Base-by-base conservation (phyloP, 2,329 filamentous ascomycete genomes). In the Thermothelomyces thermophilus region DNA sequence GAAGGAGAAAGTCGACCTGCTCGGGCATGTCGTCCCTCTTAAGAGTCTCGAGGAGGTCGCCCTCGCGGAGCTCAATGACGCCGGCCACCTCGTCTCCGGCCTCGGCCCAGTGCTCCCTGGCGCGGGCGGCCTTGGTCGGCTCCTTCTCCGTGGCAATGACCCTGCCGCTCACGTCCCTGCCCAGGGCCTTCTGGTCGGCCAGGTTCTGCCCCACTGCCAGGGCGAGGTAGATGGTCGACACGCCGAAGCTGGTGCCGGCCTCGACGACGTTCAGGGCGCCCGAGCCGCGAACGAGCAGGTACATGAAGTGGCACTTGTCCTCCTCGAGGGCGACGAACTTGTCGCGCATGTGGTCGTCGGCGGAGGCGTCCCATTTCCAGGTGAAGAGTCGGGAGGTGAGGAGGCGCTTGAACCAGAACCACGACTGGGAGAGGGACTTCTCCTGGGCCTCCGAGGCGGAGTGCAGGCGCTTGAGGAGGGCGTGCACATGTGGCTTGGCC, bases 121-220 rank as follows among this genome's bases (percentile, higher is more conserved):
- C 80, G 42, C 60, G 63, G 3, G 56, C 64, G 0, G 77, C 77
- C 63, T 83, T 84, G 5, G 57, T 61, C 0, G 66, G 60, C 60
- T 84, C 80, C 22, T 80, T 74, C 63, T 84, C 80, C 0, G 80
- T 84, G 0, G 73, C 80, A 58, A 83, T 76, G 0, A 84, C 79
- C 34, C 57, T 70, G 0, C 70, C 74, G 1, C 31, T 35, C 2
- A 50, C 48, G 5, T 4, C 28, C 24, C 8, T 37, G 5, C 43
- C 43, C 10, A 17, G 14, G 1, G 28, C 41, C 44, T 6, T 44
- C 45, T 2, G 33, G 24, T 35, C 58, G 14, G 46, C 62, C 46
- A 11, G 63, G 50, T 76, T 81, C 48, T 76, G 68, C 0, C 69
- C 69, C 0, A 77, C 75, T 0, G 78, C 80, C 2, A 83, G 66